Base-by-base conservation (phyloP, 495 filamentous ascomycete genomes). In the Trichoderma asperelloides region DNA sequence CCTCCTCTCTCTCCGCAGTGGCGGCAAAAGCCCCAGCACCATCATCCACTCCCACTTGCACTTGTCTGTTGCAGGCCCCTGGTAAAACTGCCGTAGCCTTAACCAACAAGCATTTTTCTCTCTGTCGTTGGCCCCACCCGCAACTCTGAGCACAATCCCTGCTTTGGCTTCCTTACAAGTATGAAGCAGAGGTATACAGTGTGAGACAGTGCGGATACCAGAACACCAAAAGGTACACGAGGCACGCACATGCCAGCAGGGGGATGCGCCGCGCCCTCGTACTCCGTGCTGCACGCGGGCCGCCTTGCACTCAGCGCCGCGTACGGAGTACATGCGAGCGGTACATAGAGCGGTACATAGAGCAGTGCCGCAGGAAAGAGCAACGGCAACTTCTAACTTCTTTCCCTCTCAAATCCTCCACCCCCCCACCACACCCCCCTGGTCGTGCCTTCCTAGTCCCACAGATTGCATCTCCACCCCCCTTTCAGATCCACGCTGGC, bases 391-490 rank as follows among this genome's bases (percentile, higher is more conserved):
- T 11, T 28, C 9, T 1, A 12, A 11, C 27, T 28, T 30, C 2
- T 6, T 15, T 18, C 25, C 55, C 8, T 3, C 55, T 27, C 55
- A 7, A 28, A n/a, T 25, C 55, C 27, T 60, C 27, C 25, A 12
- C 23, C 23, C 15, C 51, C 55, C 55, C 27, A 30, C 55, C 55
- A 1, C 55, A 60, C 55, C 27, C 55, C 27, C 55, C 55, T 25
- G 4, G 55, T 60, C 55, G 55, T 60, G 55, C 55, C 55, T 60
- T 60, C 55, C 55, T 21, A 60, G 55, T 27, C 55, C 55, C 55
- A 60, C 55, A 60, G 55, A 60, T 60, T 60, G 55, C 55, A 60
- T 60, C 55, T 60, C 55, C 55, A 60, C 55, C 55, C 55, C 55
- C 55, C 55, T 60, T 60, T 60, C 55, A 60, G 55, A 60, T 60